Conservation (phyloP, 2,329 filamentous ascomycete genomes). For the Calonectria henricotiae region DNA sequence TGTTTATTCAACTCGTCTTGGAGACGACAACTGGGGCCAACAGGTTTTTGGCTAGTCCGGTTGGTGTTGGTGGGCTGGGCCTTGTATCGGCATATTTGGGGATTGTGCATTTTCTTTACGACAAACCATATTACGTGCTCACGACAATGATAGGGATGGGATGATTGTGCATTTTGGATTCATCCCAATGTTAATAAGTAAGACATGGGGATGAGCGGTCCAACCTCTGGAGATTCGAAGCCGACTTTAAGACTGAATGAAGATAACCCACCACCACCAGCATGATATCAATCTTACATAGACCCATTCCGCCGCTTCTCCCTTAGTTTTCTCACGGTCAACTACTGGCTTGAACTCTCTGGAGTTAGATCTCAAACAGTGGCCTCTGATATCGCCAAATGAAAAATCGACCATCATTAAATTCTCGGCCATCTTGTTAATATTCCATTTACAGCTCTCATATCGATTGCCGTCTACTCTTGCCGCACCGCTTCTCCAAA, state of each 20-base stretch:
- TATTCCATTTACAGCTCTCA: conserved; percentile 66
- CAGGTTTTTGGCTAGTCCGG: conserved; percentile 17
- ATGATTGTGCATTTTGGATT: conserved; percentile 5
- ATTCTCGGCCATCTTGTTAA: conserved; percentile 59
- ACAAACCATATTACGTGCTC: conserved; percentile 34
- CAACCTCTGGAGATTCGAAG: conserved; percentile 7
- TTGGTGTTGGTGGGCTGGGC: conserved; percentile 23
- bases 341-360: no score
- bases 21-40: conserved; percentile 21
- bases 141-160: conserved; percentile 31
- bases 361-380: no score
- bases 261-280: conserved; percentile 4
- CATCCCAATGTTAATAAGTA: conserved; percentile 20
- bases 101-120: conserved; percentile 31
- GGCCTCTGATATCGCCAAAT: no score
- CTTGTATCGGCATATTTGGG: conserved; percentile 23
- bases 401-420: background rate
- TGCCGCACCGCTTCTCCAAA: conserved; percentile 65
- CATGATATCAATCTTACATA: background rate
- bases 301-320: background rate
- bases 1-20: conserved; percentile 23
- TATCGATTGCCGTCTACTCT: conserved; percentile 66
- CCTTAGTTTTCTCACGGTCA: background rate
- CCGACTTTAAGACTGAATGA: background rate
- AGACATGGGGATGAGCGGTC: background rate